Evolutionary conservation across 2,329 filamentous ascomycete genomes (phyloP), one percentile per base, ranked within the genome.

Genomic region (Ophiocordyceps polyrhachis-furcata): DNA sequence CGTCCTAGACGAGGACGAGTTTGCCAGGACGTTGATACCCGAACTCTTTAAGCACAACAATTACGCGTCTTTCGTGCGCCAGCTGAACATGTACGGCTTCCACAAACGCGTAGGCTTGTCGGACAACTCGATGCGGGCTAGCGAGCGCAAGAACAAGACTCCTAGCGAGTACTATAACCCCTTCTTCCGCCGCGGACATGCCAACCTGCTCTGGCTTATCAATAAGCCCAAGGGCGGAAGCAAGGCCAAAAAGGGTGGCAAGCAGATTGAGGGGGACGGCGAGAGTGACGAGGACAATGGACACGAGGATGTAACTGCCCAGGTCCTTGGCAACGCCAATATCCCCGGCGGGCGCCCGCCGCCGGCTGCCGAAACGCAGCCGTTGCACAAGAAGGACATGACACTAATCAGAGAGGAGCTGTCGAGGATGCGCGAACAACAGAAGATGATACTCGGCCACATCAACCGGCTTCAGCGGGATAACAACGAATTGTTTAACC

Each of bases 1-100:
- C 46, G 89, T 98, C 4, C 67, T 96, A 9, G 89, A 98, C 56
- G 91, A 98, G 63, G 91, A 98, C 57, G 89, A 94, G 64, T 98
- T 98, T 58, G 95, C 91, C 19, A 96, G 95, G 64, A 86, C 84
- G 35, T 81, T 98, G 53, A 83, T 98, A 21, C 91, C 91, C 1
- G 93, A 96, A 62, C 79, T 96, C 49, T 98, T 98, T 73, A 98
- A 98, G 63, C 91, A 98, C 66, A 94, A 89, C 71, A 95, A 95
- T 61, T 95, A 95, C 62, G 88, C 88, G 42, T 94, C 88, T 51
- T 95, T 95, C 58, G 88, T 95, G 45, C 81, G 88, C 32, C 88
- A 95, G 59, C 71, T 95, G 50, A 94, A 95, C 63, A 95, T 95
- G 70, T 95, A 94, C 61, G 88, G 93, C 49, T 98, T 98, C 56